A percentile compares a stretch with the other conserved stretches of the same genome.
These are phyloP conservation scores for Eucalyptus cloeziana DNA, from an alignment of 345 rosid species.

Conservation along the genomic window DNA sequence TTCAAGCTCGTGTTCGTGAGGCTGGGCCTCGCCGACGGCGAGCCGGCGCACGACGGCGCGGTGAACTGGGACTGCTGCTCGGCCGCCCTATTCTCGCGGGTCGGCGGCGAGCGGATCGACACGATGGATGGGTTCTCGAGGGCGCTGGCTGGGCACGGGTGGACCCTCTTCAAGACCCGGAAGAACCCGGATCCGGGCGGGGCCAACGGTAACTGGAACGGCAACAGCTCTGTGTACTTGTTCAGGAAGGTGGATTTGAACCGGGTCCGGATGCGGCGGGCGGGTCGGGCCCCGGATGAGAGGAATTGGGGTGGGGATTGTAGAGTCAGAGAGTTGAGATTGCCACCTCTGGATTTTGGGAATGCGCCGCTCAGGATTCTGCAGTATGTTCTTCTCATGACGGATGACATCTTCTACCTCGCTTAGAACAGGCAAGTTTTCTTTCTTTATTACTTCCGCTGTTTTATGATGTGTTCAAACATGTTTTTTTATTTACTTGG, in stretches of 20 bases:
- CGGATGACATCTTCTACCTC: conserved; percentile 47
- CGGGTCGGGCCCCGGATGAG: not conserved
- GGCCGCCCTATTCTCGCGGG: conserved; percentile 39
- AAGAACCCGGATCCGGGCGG: conserved; percentile 4
- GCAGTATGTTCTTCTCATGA: conserved; percentile 52
- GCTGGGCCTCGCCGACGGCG: not conserved
- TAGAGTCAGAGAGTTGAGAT: conserved; percentile 53
- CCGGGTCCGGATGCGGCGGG: conserved; percentile 15
- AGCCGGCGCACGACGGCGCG: not conserved
- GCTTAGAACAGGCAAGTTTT: conserved; percentile 8
- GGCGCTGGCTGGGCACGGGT: conserved; percentile 48
- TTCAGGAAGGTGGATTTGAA: conserved; percentile 60
- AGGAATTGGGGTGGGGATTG: conserved; percentile 12
- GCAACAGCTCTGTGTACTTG: conserved; percentile 19
- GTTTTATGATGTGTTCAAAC: not conserved
- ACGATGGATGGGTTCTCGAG: conserved; percentile 54
- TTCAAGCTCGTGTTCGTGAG: conserved; percentile 47
- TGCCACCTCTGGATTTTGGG: conserved; percentile 51
- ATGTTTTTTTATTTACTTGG: not conserved
- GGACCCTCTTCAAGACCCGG: conserved; percentile 59
- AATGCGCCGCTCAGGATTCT: conserved; percentile 65
- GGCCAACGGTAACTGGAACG: not conserved
- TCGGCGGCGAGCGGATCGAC: conserved; percentile 27
- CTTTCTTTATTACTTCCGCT: not conserved
- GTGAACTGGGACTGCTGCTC: conserved; percentile 71